Evolutionary conservation across 2,329 filamentous ascomycete genomes (phyloP).

Genomic region (Cytospora chrysosperma): DNA sequence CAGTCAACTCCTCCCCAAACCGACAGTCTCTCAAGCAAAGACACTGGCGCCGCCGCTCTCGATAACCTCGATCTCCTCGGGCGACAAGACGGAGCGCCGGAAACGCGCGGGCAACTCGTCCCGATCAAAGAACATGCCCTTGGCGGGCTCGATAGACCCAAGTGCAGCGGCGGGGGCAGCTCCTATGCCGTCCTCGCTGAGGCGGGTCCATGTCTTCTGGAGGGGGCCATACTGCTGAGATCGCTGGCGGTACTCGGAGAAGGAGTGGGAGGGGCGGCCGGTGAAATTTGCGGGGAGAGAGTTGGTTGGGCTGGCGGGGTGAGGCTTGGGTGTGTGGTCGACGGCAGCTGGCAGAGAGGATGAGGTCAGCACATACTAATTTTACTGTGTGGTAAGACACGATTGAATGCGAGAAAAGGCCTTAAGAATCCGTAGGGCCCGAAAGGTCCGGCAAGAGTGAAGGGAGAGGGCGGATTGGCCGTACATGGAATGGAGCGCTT

Average conservation of each 20-base stretch:
- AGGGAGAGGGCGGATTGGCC: conserved; percentile 29
- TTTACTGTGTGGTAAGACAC: neutral
- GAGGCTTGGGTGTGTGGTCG: conserved; percentile 71
- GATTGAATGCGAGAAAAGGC: neutral
- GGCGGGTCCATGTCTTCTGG: conserved; percentile 48
- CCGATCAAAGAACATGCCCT: conserved; percentile 83
- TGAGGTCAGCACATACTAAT: neutral
- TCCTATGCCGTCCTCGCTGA: conserved; percentile 48
- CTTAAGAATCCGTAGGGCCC: neutral
- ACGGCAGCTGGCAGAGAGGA: conserved; percentile 53
- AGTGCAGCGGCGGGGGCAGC: conserved; percentile 66
- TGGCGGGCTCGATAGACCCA: conserved; percentile 67
- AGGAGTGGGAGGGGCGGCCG: conserved; percentile 53
- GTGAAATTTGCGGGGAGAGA: conserved; percentile 58
- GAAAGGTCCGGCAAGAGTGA: neutral
- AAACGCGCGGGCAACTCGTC: conserved; percentile 85
- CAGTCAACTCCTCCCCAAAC: neutral
- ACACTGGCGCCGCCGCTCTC: conserved; percentile 82
- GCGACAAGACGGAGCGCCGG: conserved; percentile 68
- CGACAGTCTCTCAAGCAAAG: conserved; percentile 40
- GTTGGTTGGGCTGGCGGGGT: conserved; percentile 68
- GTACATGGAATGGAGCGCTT: conserved; percentile 59
- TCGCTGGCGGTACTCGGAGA: conserved; percentile 75
- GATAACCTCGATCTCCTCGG: conserved; percentile 90
- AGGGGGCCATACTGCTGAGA: conserved; percentile 78